Evolutionary conservation across 306 rosid genomes (phyloP).

Genomic region (Ormosia semicastrata): DNA sequence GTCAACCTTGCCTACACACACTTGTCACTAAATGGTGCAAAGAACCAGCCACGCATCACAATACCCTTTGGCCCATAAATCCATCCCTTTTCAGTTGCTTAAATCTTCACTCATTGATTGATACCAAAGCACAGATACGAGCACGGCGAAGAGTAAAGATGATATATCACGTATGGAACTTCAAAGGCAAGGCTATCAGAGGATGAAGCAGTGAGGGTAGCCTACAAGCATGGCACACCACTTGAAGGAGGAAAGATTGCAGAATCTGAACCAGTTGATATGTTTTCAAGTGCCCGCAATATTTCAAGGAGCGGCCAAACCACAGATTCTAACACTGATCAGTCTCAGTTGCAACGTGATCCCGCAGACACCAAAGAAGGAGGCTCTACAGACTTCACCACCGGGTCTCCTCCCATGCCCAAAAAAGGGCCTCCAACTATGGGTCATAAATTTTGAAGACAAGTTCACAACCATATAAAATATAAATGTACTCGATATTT

Average conservation of each 20-base stretch:
- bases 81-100: neutral
- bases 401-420: neutral
- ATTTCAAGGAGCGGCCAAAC: slow-evolving; percentile 9
- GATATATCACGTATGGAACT: slow-evolving; percentile 46
- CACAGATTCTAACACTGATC: neutral
- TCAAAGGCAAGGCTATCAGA: slow-evolving; percentile 50
- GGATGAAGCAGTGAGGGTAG: slow-evolving; percentile 54
- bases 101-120: neutral
- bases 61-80: slow-evolving; percentile 5
- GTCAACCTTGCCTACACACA: neutral
- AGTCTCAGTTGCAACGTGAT: neutral
- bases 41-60: slow-evolving; percentile 29
- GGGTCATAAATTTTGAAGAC: too few species aligned
- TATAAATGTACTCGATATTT: too few species aligned
- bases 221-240: slow-evolving; percentile 55
- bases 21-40: slow-evolving; percentile 17
- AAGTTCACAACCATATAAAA: too few species aligned
- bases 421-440: too few species aligned
- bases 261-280: slow-evolving; percentile 51
- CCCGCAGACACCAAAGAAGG: neutral
- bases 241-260: slow-evolving; percentile 72
- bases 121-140: too few species aligned
- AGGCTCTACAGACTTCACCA: neutral
- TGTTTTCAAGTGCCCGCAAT: slow-evolving; percentile 42
- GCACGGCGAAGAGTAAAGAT: slow-evolving; percentile 57